These are phyloP conservation scores for Pascua sp. DNA, from an alignment of 1,284 basidiomycete species.

Conservation along the genomic window DNA sequence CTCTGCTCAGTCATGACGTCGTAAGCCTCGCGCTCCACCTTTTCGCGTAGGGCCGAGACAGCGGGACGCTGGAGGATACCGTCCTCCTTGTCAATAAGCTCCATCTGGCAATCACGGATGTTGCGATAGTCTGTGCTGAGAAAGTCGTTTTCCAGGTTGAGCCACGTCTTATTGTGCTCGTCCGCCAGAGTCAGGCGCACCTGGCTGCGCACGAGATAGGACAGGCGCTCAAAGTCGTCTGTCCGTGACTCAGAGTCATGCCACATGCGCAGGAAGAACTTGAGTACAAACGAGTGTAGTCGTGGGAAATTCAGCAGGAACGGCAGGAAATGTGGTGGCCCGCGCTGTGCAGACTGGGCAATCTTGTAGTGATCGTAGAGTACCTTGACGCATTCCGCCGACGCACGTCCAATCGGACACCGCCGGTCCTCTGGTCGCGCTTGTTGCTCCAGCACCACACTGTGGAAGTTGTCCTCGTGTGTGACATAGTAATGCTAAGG, in stretches of 20 bases:
- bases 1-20: constrained; percentile 90
- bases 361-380: constrained; percentile 66
- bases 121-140: constrained; percentile 78
- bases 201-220: constrained; percentile 81
- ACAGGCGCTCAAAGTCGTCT: constrained; percentile 76
- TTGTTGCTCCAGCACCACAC: constrained; percentile 80
- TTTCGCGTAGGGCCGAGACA: constrained; percentile 78
- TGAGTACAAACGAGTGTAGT: constrained; percentile 75
- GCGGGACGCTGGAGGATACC: constrained; percentile 80
- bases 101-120: constrained; percentile 88
- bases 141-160: constrained; percentile 81
- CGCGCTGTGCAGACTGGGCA: constrained; percentile 34
- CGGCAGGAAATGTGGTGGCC: constrained; percentile 75
- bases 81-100: constrained; percentile 86
- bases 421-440: constrained; percentile 70
- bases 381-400: constrained; percentile 61
- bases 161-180: constrained; percentile 76
- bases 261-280: constrained; percentile 93
- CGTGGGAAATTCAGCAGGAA: constrained; percentile 84
- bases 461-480: constrained; percentile 75
- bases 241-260: constrained; percentile 78
- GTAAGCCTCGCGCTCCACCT: constrained; percentile 84
- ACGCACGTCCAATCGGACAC: constrained; percentile 78
- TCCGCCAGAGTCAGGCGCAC: constrained; percentile 71
- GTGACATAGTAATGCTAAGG: constrained; percentile 60